Base-by-base conservation (phyloP, 2,329 filamentous ascomycete genomes). In the Monosporascus sp. region DNA sequence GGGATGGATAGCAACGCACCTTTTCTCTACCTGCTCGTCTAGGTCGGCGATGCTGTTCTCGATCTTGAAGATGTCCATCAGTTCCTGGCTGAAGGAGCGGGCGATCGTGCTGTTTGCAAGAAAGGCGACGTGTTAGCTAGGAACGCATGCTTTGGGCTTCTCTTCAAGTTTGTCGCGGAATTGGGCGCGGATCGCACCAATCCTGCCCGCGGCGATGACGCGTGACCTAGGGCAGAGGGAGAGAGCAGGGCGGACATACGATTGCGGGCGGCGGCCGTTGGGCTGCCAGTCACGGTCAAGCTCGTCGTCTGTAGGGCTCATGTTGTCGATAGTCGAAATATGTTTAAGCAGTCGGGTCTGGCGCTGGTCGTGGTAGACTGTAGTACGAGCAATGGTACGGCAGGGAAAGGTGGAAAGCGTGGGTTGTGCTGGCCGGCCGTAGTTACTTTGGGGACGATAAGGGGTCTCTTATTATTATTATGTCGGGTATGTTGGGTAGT, bases 41-140 rank as follows among this genome's bases (percentile, higher is more conserved):
- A 96, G 79, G 57, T 87, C 81, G 65, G 86, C 83, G 54, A 94
- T 68, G 61, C 86, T 86, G 70, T 85, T 87, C 62, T 94, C 89
- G 66, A 97, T 85, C 65, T 88, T 87, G 76, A 97, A 97, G 62
- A 95, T 87, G 68, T 90, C 87, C 76, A 93, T 88, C 56, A 97
- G 79, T 69, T 93, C 89, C 45, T 84, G 78, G 54, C 90, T 93
- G 74, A 97, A 96, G 67, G 88, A 90, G 63, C 84, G 87, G 51
- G 91, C 92, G 72, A 96, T 85, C 56, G 89, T 94, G 58, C 92
- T 96, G 72, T 27, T 41, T 41, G 17, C 17, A 57, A 47, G 57
- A 55, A 51, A 54, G 46, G 59, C 50, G 22, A 20, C 18, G 47
- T 49, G 54, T 65, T 54, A 64, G 63, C 51, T 20, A 15, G n/a